Evolutionary conservation across 768 basidiomycete genomes (phyloP).

Genomic region (Pisolithus microcarpus): DNA sequence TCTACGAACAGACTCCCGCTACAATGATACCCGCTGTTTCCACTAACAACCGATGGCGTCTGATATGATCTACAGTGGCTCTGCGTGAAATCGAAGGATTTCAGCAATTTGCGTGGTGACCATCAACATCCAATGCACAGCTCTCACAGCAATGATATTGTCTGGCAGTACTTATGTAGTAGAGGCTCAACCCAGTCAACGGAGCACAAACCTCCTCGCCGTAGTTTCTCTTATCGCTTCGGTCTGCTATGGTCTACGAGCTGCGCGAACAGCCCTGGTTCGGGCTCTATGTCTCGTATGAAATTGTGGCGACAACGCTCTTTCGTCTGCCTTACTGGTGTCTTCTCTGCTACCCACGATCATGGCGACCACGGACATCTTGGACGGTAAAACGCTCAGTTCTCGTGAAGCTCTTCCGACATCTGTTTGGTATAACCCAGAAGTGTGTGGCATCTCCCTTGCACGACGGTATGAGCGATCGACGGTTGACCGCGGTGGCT

Average conservation of each 20-base stretch:
- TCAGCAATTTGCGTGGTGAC: no score
- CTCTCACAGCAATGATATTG: no score
- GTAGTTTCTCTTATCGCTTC: not conserved
- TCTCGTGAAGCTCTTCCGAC: slow-evolving; percentile 14
- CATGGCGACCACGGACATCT: slow-evolving; percentile 18
- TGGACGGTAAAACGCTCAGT: slow-evolving; percentile 20
- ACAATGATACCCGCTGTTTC: slow-evolving; percentile 1
- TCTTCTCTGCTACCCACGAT: slow-evolving; percentile 10
- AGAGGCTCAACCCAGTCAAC: no score
- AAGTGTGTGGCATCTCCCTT: slow-evolving; percentile 9
- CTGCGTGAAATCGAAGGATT: no score
- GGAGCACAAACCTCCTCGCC: not conserved
- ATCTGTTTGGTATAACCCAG: slow-evolving; percentile 12
- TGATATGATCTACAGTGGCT: no score
- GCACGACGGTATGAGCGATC: not conserved
- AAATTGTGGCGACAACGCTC: slow-evolving; percentile 13
- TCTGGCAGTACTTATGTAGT: no score
- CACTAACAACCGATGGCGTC: not conserved
- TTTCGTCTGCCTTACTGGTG: slow-evolving; percentile 21
- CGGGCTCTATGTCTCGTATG: slow-evolving; percentile 17
- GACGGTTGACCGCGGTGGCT: not conserved
- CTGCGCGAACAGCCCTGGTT: slow-evolving; percentile 3
- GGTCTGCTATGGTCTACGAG: not conserved
- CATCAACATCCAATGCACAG: not conserved
- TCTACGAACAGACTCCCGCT: slow-evolving; percentile 1